These are phyloP conservation scores for Petunia axillaris DNA, from an alignment of 257 asterid genomes.

Conservation along the genomic window DNA sequence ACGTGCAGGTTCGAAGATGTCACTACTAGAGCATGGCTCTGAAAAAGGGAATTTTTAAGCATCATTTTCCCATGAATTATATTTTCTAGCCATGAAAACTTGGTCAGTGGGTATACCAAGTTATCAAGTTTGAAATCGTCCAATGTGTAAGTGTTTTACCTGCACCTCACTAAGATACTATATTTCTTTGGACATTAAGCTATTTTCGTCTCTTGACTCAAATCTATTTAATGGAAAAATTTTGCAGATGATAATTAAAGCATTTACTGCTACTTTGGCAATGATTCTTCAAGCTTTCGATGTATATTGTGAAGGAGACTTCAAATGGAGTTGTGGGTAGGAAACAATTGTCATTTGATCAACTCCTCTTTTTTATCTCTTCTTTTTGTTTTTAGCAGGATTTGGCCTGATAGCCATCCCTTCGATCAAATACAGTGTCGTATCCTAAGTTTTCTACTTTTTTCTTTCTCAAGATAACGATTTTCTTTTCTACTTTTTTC, in stretches of 20 bases:
- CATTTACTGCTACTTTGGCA: constrained; percentile 81
- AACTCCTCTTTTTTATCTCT: neutral
- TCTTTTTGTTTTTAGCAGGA: neutral
- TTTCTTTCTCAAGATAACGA: neutral
- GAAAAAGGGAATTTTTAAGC: constrained; percentile 80
- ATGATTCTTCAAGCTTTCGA: constrained; percentile 91
- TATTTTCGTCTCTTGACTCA: neutral
- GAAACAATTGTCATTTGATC: constrained; percentile 29
- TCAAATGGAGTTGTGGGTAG: constrained; percentile 96
- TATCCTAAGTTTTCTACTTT: neutral
- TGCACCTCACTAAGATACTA: constrained; percentile 19
- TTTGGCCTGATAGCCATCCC: constrained; percentile 10
- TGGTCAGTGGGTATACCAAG: constrained; percentile 88
- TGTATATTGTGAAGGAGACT: constrained; percentile 96
- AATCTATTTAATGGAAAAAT: constrained; percentile 21
- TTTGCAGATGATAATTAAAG: constrained; percentile 94
- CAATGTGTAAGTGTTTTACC: constrained; percentile 80
- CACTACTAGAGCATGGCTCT: constrained; percentile 76
- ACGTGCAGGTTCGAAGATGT: constrained; percentile 60
- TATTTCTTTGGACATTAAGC: constrained; percentile 12
- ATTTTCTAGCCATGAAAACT: constrained; percentile 91
- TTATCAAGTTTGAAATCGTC: constrained; percentile 93
- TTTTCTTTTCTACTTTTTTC: neutral
- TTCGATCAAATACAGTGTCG: neutral
- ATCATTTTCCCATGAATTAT: constrained; percentile 84